phyloP scores from a whole-genome alignment of 176 grass and related monocot genomes.

The Zizania latifolia region DNA sequence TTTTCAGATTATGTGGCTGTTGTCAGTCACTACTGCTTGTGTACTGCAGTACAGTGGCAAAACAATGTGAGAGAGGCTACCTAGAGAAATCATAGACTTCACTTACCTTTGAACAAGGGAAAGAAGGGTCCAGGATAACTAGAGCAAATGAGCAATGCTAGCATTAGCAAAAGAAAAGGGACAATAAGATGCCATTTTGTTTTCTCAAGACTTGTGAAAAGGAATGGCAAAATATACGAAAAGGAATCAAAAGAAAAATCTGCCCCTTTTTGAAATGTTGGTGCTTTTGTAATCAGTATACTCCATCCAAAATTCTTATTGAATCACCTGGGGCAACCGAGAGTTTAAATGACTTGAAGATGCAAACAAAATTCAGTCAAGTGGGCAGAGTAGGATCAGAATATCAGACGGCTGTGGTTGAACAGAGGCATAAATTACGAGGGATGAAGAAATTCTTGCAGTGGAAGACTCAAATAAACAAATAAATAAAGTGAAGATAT shows the following conservation, averaged over 20 bases:
- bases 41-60: background rate
- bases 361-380: too few species aligned
- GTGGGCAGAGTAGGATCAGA: too few species aligned
- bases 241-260: background rate
- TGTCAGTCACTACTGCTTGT: too few species aligned
- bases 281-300: background rate
- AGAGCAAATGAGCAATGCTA: background rate
- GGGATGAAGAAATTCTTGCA: background rate
- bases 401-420: background rate
- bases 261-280: background rate
- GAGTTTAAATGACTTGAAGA: too few species aligned
- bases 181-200: background rate
- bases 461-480: background rate
- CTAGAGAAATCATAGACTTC: background rate
- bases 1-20: too few species aligned
- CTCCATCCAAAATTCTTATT: background rate
- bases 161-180: background rate
- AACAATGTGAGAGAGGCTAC: background rate
- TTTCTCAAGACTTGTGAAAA: background rate
- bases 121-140: background rate
- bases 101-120: background rate
- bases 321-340: too few species aligned
- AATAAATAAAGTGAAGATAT: conserved; percentile 30
- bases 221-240: too few species aligned
- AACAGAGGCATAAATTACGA: background rate